phyloP scores from a whole-genome alignment of 192 early-diverging fungal genomes.

The Umbelopsis vinacea region DNA sequence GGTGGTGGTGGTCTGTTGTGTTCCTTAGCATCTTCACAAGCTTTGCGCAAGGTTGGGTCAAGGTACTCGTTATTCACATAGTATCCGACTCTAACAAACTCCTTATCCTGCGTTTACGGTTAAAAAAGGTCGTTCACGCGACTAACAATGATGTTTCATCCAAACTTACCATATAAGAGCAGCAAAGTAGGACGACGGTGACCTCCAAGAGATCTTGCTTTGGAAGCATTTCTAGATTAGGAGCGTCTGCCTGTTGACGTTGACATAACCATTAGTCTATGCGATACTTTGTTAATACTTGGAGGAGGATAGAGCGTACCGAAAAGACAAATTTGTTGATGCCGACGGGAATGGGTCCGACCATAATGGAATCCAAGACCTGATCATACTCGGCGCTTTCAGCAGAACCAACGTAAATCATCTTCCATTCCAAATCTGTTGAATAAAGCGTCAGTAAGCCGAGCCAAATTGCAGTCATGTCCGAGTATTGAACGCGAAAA shows the following conservation, averaged over 20 bases:
- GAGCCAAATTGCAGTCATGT: neutral
- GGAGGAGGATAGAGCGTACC: constrained; percentile 48
- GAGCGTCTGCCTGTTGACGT: constrained; percentile 61
- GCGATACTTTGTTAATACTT: neutral
- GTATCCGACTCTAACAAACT: constrained; percentile 98
- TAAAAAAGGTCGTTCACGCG: neutral
- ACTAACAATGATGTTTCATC: neutral
- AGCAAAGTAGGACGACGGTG: constrained; percentile 89
- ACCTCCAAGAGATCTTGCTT: constrained; percentile 84
- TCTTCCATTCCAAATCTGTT: constrained; percentile 94
- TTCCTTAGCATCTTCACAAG: constrained; percentile 68
- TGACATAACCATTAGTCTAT: neutral
- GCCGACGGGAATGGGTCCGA: constrained; percentile 95
- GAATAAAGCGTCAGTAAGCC: neutral
- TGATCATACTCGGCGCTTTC: constrained; percentile 88
- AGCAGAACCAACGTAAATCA: constrained; percentile 92
- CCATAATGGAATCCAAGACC: constrained; percentile 91
- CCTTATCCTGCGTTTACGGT: constrained; percentile 59
- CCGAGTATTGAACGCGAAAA: neutral
- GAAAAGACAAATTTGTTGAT: constrained; percentile 92
- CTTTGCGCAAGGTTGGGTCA: constrained; percentile 45
- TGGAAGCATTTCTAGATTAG: constrained; percentile 78
- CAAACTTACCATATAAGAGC: constrained; percentile 65
- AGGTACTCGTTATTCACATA: constrained; percentile 97
- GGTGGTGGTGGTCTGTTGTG: constrained; percentile 70